Conservation (phyloP, 108 stramenopile genomes). For the Skeletonema tropicum region DNA sequence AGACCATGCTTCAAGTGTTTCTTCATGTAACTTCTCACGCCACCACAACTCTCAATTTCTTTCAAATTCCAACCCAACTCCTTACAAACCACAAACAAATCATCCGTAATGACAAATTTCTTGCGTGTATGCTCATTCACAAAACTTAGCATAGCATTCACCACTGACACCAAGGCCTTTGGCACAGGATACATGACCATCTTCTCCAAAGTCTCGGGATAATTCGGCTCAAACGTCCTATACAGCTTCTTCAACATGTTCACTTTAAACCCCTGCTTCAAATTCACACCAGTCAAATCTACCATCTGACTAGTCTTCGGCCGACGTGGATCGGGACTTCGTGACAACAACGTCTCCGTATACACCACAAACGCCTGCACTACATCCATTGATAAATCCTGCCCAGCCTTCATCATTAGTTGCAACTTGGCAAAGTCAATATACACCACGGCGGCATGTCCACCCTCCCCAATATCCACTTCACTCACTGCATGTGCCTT, state of each 20-base stretch:
- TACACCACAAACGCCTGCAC: conserved; percentile 81
- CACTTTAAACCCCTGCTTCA: conserved; percentile 70
- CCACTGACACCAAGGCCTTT: conserved; percentile 53
- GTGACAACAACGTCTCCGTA: conserved; percentile 73
- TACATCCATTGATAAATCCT: conserved; percentile 60
- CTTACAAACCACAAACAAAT: conserved; percentile 68
- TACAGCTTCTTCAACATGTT: conserved; percentile 73
- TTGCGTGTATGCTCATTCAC: conserved; percentile 83
- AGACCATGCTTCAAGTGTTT: conserved; percentile 71
- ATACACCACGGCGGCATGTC: conserved; percentile 69
- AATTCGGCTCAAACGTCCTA: conserved; percentile 76
- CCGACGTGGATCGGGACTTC: conserved; percentile 61
- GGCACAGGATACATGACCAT: conserved; percentile 89
- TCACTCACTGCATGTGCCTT: conserved; percentile 71
- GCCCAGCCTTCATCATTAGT: conserved; percentile 36
- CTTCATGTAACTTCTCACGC: conserved; percentile 75
- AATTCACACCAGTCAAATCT: conserved; percentile 71
- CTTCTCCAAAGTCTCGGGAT: conserved; percentile 76
- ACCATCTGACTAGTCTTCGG: conserved; percentile 78
- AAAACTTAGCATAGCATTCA: conserved; percentile 69
- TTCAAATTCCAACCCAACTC: conserved; percentile 76
- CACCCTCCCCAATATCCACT: conserved; percentile 49
- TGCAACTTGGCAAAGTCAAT: conserved; percentile 78
- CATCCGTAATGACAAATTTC: conserved; percentile 85
- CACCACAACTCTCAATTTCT: conserved; percentile 75